Conservation (phyloP, 2,329 filamentous ascomycete genomes). For the Huntiella omanensis region DNA sequence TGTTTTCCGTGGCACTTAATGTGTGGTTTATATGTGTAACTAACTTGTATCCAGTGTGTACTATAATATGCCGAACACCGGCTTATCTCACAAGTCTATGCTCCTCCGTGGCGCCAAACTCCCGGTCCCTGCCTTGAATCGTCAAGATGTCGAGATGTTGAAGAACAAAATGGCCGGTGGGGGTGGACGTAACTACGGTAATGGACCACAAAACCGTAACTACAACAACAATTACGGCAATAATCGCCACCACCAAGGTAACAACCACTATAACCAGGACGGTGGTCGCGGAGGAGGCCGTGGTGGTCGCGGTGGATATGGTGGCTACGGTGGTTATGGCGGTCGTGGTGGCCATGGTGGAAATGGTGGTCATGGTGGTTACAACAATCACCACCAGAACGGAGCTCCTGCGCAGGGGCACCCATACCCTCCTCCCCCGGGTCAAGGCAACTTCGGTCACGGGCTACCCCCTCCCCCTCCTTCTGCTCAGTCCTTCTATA, state of each 20-base stretch:
- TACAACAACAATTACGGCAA: conserved; percentile 14
- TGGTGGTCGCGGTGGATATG: conserved; percentile 1
- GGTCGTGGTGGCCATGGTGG: conserved; percentile 1
- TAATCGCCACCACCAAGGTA: conserved; percentile 5
- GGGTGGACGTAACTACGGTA: conserved; percentile 51
- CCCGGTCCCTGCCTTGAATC: conserved; percentile 51
- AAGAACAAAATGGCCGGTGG: conserved; percentile 41
- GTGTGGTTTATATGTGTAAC: conserved; percentile 8
- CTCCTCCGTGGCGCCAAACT: conserved; percentile 68
- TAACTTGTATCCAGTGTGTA: conserved; percentile 42
- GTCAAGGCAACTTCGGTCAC: conserved; percentile 23
- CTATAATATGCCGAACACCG: conserved; percentile 62
- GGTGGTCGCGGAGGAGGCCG: conserved; percentile 16
- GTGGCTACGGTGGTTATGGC: background rate
- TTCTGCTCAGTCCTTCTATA: conserved; percentile 7
- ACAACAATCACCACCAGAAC: conserved; percentile 11
- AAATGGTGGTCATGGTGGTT: conserved; percentile 5
- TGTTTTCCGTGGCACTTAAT: background rate
- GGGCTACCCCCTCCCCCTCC: conserved; percentile 27
- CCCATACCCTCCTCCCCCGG: conserved; percentile 28
- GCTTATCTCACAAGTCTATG: conserved; percentile 78
- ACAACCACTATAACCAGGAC: conserved; percentile 19
- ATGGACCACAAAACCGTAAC: conserved; percentile 30
- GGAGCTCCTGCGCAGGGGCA: conserved; percentile 10
- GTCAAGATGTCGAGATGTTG: conserved; percentile 55